A percentile compares a stretch with the other conserved stretches of the same genome.
Conservation (phyloP, 2,329 filamentous ascomycete species). For the Exserohilum turcica region DNA sequence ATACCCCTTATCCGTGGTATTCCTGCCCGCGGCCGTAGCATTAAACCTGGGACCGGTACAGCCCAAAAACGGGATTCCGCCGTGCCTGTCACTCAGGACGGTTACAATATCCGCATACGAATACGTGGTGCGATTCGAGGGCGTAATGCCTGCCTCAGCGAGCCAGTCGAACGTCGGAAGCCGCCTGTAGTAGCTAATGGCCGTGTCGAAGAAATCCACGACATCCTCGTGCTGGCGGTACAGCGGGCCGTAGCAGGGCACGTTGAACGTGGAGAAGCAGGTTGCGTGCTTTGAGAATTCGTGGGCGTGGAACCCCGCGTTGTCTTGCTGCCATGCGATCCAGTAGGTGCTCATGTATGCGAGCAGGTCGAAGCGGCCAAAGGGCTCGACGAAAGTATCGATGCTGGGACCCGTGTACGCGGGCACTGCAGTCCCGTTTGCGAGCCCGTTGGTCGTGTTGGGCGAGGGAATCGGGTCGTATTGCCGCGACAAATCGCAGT, state of each 20-base stretch:
- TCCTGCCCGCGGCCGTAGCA: constrained; percentile 61
- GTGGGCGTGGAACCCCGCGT: constrained; percentile 67
- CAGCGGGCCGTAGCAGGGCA: constrained; percentile 66
- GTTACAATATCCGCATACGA: constrained; percentile 59
- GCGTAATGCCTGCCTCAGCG: constrained; percentile 58
- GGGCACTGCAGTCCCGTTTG: constrained; percentile 59
- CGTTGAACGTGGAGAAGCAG: constrained; percentile 69
- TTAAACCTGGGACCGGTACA: constrained; percentile 67
- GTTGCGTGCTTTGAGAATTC: constrained; percentile 72
- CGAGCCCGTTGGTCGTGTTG: constrained; percentile 65
- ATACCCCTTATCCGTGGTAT: constrained; percentile 60
- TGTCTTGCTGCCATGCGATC: constrained; percentile 63
- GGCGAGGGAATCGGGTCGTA: constrained; percentile 66
- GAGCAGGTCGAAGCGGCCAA: constrained; percentile 65
- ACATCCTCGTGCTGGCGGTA: constrained; percentile 64
- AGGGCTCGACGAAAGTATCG: constrained; percentile 62
- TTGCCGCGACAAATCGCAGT: constrained; percentile 68
- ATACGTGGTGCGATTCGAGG: constrained; percentile 64
- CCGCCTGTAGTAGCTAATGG: constrained; percentile 61
- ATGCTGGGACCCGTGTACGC: constrained; percentile 64
- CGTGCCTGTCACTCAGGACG: constrained; percentile 57
- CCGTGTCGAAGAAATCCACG: constrained; percentile 67
- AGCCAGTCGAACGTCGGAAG: constrained; percentile 68
- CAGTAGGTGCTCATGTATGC: constrained; percentile 70
- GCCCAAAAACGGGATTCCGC: constrained; percentile 64